Evolutionary conservation across 164 flowering plant genomes (phyloP).

Genomic region (Magnolia kwangsiensis): DNA sequence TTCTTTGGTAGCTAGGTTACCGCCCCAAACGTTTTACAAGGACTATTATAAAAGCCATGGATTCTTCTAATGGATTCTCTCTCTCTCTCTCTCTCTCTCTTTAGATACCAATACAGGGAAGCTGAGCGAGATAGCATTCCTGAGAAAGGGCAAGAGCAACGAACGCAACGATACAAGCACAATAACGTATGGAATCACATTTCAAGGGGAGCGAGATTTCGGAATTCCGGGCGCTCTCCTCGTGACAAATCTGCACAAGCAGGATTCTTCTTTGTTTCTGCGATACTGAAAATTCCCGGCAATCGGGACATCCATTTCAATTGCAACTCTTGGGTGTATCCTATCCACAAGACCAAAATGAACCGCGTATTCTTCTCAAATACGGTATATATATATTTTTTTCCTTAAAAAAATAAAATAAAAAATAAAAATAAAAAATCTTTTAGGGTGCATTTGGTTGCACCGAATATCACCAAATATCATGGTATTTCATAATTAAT

Average conservation of each 20-base stretch:
- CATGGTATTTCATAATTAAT: not conserved
- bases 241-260: conserved; percentile 31
- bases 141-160: conserved; percentile 29
- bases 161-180: conserved; percentile 9
- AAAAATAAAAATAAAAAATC: no score
- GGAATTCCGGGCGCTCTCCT: conserved; percentile 53
- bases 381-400: conserved; percentile 25
- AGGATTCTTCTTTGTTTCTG: conserved; percentile 38
- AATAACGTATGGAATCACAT: conserved; percentile 20
- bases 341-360: conserved; percentile 21
- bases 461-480: not conserved
- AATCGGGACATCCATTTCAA: conserved; percentile 31
- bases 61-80: not conserved
- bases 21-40: no score
- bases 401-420: no score
- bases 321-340: conserved; percentile 64
- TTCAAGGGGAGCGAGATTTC: conserved; percentile 32
- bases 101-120: conserved; percentile 38
- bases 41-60: no score
- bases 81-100: not conserved
- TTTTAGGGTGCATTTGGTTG: not conserved
- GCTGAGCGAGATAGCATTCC: conserved; percentile 31
- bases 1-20: no score
- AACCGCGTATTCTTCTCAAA: conserved; percentile 51
- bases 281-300: conserved; percentile 16